Base-by-base conservation (phyloP, 2,329 filamentous ascomycete genomes). In the Coniochaeta sp. region DNA sequence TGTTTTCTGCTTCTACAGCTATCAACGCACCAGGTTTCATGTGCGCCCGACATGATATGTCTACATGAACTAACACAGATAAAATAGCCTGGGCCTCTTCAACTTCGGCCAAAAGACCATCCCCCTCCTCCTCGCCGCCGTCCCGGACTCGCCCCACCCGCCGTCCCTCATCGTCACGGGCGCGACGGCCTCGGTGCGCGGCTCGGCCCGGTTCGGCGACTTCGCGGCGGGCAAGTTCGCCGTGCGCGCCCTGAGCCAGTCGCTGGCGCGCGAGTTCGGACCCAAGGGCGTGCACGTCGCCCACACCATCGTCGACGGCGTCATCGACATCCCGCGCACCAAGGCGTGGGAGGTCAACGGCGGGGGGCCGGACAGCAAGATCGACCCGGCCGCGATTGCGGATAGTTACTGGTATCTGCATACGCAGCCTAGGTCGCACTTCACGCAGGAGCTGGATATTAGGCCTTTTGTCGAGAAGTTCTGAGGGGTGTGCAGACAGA, bases 381-480 rank as follows among this genome's bases (percentile, higher is more conserved):
- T 96, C 62, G 86, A 77, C 63, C 82, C 91, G 9, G 88, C 90
- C 64, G 89, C 88, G 65, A 96, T 96, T 78, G 91, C 91, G 12
- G 90, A 96, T 65, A 83, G 85, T 12, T 96, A 96, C 69, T 96
- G 91, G 90, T 79, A 88, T 70, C 71, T 96, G 68, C 91, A 96
- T 69, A 89, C 86, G 0, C 91, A 96, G 76, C 89, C 88, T 34
- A 82, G 84, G 65, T 90, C 89, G 6, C 85, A 85, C 2, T 96
- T 93, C 68, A 92, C 90, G 0, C 90, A 90, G 69, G 90, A 96
- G 75, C 73, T 96, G 66, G 91, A 96, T 73, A 76, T 93, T 32
- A 79, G 91, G 63, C 91, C 91, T 1, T 92, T 85, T 72, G 79
- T 92, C 58, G 91, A 96, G 79, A 96, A 93, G 72, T 96, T 89